These are phyloP conservation scores for Neoboletus brunneissimus DNA, from an alignment of 768 basidiomycete species.

Conservation along the genomic window DNA sequence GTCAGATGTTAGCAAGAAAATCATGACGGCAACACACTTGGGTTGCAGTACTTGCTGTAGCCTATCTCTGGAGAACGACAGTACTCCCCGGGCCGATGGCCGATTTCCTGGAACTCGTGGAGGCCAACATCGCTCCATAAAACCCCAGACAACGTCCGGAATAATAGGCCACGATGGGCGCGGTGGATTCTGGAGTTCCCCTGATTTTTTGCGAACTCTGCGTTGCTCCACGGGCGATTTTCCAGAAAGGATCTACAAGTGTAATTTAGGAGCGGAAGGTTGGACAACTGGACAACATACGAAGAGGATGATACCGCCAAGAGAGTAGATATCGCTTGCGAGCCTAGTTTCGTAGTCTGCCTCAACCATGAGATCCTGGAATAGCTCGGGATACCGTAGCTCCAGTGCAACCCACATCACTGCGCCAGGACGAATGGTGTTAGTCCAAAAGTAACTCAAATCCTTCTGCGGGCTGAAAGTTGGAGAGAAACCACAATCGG, in stretches of 20 bases:
- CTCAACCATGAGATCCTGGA: not conserved
- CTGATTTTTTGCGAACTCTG: not conserved
- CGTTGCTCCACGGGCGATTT: not conserved
- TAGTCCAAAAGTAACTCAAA: not conserved
- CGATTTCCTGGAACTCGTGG: not conserved
- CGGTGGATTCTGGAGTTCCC: not conserved
- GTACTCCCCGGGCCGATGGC: not conserved
- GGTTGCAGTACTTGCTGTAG: not conserved
- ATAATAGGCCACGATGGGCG: constrained; percentile 4
- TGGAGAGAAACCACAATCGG: constrained; percentile 6
- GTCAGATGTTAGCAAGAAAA: not conserved
- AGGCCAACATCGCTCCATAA: constrained; percentile 7
- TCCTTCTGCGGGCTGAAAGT: not conserved
- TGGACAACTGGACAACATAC: not conserved
- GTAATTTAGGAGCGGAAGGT: not conserved
- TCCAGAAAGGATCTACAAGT: constrained; percentile 1
- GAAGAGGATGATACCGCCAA: not conserved
- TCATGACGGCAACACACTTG: not conserved
- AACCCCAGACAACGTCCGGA: not conserved
- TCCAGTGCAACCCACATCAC: constrained; percentile 1
- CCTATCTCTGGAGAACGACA: not conserved
- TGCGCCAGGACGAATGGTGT: not conserved
- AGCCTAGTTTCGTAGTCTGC: no score
- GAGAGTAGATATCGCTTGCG: no score
- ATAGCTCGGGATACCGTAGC: not conserved